Evolutionary conservation across 768 basidiomycete genomes (phyloP).

Genomic region (Pleurotus djamor): DNA sequence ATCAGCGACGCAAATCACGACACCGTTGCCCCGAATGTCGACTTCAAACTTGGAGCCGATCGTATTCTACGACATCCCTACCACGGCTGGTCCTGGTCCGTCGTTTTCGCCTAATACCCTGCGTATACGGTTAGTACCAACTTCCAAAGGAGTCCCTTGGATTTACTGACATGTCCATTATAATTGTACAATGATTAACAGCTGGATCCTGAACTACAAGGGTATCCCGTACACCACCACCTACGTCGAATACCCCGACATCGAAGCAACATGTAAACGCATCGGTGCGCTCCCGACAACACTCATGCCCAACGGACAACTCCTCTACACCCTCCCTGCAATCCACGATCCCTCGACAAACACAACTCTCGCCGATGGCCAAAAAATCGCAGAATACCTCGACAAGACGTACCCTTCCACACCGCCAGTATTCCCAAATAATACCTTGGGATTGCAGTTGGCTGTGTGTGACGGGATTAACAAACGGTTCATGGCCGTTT

Average conservation of each 20-base stretch:
- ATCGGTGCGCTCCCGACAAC: slow-evolving; percentile 1
- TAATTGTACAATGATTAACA: too few species aligned
- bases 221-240: neutral
- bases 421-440: neutral
- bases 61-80: too few species aligned
- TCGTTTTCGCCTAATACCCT: too few species aligned
- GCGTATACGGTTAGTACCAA: too few species aligned
- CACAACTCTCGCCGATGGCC: neutral
- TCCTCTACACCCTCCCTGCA: neutral
- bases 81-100: too few species aligned
- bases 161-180: too few species aligned
- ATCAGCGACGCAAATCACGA: too few species aligned
- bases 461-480: neutral
- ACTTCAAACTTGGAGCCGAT: too few species aligned
- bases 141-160: too few species aligned
- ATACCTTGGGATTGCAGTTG: neutral
- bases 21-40: too few species aligned
- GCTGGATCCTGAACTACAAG: neutral
- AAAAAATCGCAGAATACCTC: slow-evolving; percentile 3
- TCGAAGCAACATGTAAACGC: neutral
- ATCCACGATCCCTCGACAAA: neutral
- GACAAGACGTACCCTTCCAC: neutral
- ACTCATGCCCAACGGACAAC: neutral
- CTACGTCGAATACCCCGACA: slow-evolving; percentile 2
- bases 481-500: neutral